Conservation (phyloP, 495 filamentous ascomycete species). For the Cladorrhinum samala region DNA sequence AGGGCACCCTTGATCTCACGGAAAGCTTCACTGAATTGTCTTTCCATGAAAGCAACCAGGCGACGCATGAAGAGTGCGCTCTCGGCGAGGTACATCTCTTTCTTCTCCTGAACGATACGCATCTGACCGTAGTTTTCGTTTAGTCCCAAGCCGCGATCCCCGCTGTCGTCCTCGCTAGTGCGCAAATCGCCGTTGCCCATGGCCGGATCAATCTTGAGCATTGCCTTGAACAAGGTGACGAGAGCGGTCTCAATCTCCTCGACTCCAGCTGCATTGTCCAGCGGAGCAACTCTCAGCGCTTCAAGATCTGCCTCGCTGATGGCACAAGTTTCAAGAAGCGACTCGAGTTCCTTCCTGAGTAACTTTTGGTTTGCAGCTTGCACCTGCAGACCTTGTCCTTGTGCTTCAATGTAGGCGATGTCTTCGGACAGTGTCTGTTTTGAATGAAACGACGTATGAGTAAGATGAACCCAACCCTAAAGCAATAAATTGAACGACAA, state of each 20-base stretch:
- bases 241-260: constrained; percentile 69
- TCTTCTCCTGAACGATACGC: constrained; percentile 89
- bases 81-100: constrained; percentile 73
- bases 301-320: constrained; percentile 71
- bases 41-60: constrained; percentile 71
- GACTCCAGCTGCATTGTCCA: constrained; percentile 64
- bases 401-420: constrained; percentile 93
- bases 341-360: constrained; percentile 78
- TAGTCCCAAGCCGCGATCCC: constrained; percentile 50
- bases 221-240: constrained; percentile 84
- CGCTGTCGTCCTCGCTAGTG: constrained; percentile 41
- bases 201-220: constrained; percentile 85
- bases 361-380: constrained; percentile 96
- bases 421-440: constrained; percentile 93
- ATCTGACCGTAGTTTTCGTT: constrained; percentile 83
- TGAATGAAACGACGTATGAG: constrained; percentile 29
- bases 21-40: constrained; percentile 70
- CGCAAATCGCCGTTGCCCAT: constrained; percentile 51
- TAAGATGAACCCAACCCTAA: neutral
- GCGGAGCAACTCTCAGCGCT: constrained; percentile 64
- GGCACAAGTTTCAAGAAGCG: constrained; percentile 76
- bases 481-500: constrained; percentile 15
- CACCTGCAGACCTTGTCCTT: constrained; percentile 92
- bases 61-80: constrained; percentile 66
- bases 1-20: constrained; percentile 55